Evolutionary conservation across 2,329 filamentous ascomycete genomes (phyloP), one percentile per base, ranked within the genome.

Genomic region (Apiospora sp.): DNA sequence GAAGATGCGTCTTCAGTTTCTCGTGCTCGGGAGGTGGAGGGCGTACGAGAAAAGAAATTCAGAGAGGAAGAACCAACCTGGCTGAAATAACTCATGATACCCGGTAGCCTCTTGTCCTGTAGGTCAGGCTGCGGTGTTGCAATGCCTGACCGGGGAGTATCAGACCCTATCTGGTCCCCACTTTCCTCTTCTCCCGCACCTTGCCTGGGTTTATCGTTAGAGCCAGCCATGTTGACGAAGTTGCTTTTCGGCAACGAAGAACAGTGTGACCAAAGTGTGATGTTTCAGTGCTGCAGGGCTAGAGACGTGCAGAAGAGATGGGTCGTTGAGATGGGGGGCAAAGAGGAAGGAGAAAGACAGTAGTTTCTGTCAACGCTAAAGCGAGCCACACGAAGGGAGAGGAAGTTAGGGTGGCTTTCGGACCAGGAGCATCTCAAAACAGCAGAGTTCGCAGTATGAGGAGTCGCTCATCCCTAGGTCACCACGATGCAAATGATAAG

Each of bases 1-100:
- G 81, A 79, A 80, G 73, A 79, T 77, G 74, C 78, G 74, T 75
- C 74, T 74, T 79, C 78, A 78, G 82, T 78, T 77, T 81, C 81
- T 79, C 80, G 79, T 80, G 82, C 78, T 82, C 83, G 79, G 81
- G 81, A 79, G 76, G 78, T 81, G 79, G 80, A 80, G 78, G 81
- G 83, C 73, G 79, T 80, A 77, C 81, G 78, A 78, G 81, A 83
- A 77, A 82, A 82, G 79, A 83, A 83, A 82, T 86, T 84, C 88
- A 89, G 89, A 91, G 92, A 91, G 87, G 90, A 91, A 88, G 90
- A 90, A 98, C 96, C 92, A 97, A 99, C 96, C 96, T 99, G 96
- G 87, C 93, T 93, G 90, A 98, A 98, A 89, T 96, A 98, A 88
- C 93, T 97, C 89, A 96, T 93, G 87, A 98, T 97, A 82, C 95